Percentiles rank a stretch among this genome's conserved stretches.
Conservation (phyloP, 805 yeast genomes). For the Danielia oregonensis region DNA sequence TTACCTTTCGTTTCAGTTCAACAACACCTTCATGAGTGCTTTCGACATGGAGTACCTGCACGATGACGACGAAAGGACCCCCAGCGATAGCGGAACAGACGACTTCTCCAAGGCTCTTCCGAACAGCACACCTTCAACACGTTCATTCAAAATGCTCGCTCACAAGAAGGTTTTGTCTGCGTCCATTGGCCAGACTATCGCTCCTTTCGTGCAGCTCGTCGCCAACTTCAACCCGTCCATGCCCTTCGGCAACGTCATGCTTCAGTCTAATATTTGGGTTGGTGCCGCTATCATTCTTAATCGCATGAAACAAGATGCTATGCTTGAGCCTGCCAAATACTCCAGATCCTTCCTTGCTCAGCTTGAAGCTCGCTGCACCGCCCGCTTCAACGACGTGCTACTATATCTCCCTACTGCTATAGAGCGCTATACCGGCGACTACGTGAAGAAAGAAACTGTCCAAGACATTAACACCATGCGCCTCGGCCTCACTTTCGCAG, state of each 20-base stretch:
- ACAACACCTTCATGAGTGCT: conserved; percentile 5
- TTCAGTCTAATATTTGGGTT: neutral
- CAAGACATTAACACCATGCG: too few relatives aligned
- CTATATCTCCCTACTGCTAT: too few relatives aligned
- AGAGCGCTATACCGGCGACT: too few relatives aligned
- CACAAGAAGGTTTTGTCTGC: neutral
- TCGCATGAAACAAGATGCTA: neutral
- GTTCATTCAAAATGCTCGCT: neutral
- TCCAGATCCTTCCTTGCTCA: too few relatives aligned
- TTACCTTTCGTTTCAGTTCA: conserved; percentile 22
- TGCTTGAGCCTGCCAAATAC: too few relatives aligned
- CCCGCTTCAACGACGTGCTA: too few relatives aligned
- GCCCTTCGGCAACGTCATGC: neutral
- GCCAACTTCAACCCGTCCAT: neutral
- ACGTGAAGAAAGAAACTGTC: too few relatives aligned
- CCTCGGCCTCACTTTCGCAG: neutral
- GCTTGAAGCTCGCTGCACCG: too few relatives aligned
- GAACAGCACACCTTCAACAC: neutral
- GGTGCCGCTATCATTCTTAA: neutral
- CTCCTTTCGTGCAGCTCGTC: neutral
- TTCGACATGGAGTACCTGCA: neutral
- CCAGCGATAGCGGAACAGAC: neutral
- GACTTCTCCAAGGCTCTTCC: neutral
- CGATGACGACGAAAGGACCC: neutral
- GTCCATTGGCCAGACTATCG: too few relatives aligned